Evolutionary conservation across 768 basidiomycete genomes (phyloP), one percentile per base, ranked within the genome.

Genomic region (Cantharellus cinnabarinus): DNA sequence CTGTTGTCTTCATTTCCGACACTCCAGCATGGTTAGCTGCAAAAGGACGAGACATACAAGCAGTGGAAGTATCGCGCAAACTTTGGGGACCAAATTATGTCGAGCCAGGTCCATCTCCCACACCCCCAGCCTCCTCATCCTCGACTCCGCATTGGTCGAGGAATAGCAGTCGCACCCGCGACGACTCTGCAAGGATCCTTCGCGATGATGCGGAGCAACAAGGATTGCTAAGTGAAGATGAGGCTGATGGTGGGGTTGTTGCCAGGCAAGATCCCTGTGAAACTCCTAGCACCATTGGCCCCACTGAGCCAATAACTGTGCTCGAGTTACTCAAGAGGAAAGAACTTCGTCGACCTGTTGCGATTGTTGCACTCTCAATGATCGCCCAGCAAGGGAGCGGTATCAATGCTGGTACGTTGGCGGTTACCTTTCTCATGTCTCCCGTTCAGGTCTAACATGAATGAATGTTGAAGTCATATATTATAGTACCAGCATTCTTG

Each of bases 381-480:
- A 38, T 56, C 35, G 50, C 4, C 29, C 42, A 60, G 15, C 61
- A 62, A 42, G 44, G 50, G 7, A 64, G 50, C 35, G 60, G 55
- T 50, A 56, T 60, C 58, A 54, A 60, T 54, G 48, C 57, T 20
- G 70, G 70, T 60, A 68, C 68, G 70, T 70, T 29, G 20, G 20
- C 64, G 68, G 5, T 60, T 0, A 20, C 39, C 37, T 61, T 41
- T 35, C 59, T 20, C 37, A 42, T 20, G 51, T 4, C 20, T 4
- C 4, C 56, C 14, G 38, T 34, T 39, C n/a, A 56, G 14, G 4
- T 4, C 34, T 20, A 37, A 4, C 29, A 58, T 5, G 10, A 54
- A 54, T 56, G 55, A 15, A 5, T 54, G 5, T 4, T 3, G 20
- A 15, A 61, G 61, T 61, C 4, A 61, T 61, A 20, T 61, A 61